Evolutionary conservation across 2,329 filamentous ascomycete genomes (phyloP).

Genomic region (Fusarium coicis): DNA sequence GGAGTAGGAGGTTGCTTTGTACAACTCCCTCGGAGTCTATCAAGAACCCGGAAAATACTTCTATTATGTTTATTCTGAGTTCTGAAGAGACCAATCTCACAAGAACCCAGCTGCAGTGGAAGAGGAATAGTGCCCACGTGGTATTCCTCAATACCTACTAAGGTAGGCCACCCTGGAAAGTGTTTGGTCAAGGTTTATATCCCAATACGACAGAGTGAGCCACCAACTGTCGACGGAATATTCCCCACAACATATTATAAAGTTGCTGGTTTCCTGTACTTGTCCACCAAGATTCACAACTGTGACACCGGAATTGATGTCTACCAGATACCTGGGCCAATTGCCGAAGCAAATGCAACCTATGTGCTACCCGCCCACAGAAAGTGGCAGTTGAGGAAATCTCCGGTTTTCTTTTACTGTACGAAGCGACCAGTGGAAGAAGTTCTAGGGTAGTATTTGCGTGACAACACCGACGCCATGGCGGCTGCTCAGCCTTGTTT

Average conservation of each 20-base stretch:
- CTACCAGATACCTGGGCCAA: background rate
- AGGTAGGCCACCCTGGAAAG: background rate
- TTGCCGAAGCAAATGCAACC: slow-evolving; percentile 8
- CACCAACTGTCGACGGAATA: background rate
- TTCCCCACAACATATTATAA: background rate
- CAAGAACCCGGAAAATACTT: slow-evolving; percentile 19
- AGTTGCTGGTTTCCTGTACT: background rate
- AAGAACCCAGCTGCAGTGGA: background rate
- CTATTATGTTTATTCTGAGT: background rate
- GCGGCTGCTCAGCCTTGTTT: slow-evolving; percentile 37
- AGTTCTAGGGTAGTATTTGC: slow-evolving; percentile 3
- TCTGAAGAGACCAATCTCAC: background rate
- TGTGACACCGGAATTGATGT: background rate
- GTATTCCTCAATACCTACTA: background rate
- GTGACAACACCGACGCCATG: slow-evolving; percentile 27
- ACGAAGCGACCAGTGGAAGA: background rate
- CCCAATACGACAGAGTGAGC: background rate
- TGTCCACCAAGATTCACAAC: background rate
- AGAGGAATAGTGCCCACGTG: background rate
- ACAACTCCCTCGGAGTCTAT: slow-evolving; percentile 15
- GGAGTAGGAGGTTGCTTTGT: background rate
- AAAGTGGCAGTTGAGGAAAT: slow-evolving; percentile 7
- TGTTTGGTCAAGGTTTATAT: slow-evolving; percentile 3
- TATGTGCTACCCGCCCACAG: slow-evolving; percentile 4
- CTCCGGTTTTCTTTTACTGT: slow-evolving; percentile 5